A percentile compares a stretch with the other conserved stretches of the same genome.
Conservation (phyloP, 2,329 filamentous ascomycete genomes). For the Fusarium sp. region DNA sequence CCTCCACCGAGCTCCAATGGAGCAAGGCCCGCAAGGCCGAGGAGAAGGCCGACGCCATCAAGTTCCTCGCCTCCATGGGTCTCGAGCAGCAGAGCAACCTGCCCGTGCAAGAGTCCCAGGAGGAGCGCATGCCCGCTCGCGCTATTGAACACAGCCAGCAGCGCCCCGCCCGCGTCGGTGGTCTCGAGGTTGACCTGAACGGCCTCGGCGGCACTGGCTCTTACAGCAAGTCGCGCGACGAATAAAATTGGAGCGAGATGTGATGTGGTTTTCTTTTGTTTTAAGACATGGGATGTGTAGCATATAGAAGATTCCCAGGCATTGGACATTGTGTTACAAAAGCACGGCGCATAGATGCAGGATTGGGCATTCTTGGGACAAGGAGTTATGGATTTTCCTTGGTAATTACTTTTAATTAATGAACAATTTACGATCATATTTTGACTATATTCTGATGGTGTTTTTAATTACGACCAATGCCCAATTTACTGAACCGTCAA, state of each 20-base stretch:
- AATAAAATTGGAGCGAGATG: neutral
- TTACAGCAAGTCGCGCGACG: slow-evolving; percentile 22
- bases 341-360: slow-evolving; percentile 24
- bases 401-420: slow-evolving; percentile 17
- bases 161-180: slow-evolving; percentile 19
- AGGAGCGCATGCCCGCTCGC: slow-evolving; percentile 23
- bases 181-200: slow-evolving; percentile 31
- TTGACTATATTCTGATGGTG: neutral
- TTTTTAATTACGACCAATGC: no score
- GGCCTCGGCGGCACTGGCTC: slow-evolving; percentile 26
- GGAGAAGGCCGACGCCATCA: slow-evolving; percentile 65
- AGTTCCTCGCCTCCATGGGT: slow-evolving; percentile 60
- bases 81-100: slow-evolving; percentile 45
- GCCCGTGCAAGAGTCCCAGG: slow-evolving; percentile 2
- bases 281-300: slow-evolving; percentile 17
- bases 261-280: neutral
- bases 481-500: no score
- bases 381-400: slow-evolving; percentile 22
- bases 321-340: slow-evolving; percentile 21
- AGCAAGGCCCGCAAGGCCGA: slow-evolving; percentile 65
- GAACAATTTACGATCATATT: slow-evolving; percentile 4
- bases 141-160: slow-evolving; percentile 8
- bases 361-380: slow-evolving; percentile 3
- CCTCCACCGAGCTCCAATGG: slow-evolving; percentile 77
- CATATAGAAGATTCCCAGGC: slow-evolving; percentile 30